Base-by-base conservation (phyloP, 2,329 filamentous ascomycete genomes). In the Cladosporium sp. region DNA sequence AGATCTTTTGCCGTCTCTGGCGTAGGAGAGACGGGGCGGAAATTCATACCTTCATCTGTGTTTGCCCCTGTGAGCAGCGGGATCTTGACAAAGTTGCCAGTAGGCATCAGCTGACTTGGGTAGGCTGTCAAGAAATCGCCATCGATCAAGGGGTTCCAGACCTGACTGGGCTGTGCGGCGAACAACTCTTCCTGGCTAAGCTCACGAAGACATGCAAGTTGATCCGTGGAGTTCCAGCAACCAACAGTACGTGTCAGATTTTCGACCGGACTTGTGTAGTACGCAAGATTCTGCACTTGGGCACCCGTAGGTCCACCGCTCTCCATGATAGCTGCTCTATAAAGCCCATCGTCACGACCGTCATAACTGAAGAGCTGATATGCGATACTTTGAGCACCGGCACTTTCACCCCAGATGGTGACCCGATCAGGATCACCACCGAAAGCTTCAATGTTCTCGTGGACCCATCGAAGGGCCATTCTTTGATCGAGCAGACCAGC, bases 401-500 rank as follows among this genome's bases (percentile, higher is more conserved):
- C 74, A 55, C 70, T 73, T 25, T 73, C 72, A 19, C 74, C 3
- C 47, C 59, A 59, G 37, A 65, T 61, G 3, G 72, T 73, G 30
- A 77, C 72, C 49, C 75, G 74, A 11, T 65, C 55, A 2, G 73
- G 71, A 59, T 77, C 67, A 1, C 85, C 86, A 0, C 84, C 85
- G 70, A 88, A 86, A 5, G 70, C 73, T 9, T 68, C 77, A 54
- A 86, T 81, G 68, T 87, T 86, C 28, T 78, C 73, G 61, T 77
- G 75, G 22, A 88, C 79, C 86, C 85, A 88, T 54, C 77, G 71
- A 36, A 88, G 74, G 14, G 83, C 75, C 22, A 80, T 66, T 60
- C 80, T 77, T 71, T 88, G 85, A 67, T 89, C 86, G 63, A 79
- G 77, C 62, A 89, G 72, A 1, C 88, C 88, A 20, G 87, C 72